Conservation (phyloP, 768 basidiomycete genomes). For the Imleria badia region DNA sequence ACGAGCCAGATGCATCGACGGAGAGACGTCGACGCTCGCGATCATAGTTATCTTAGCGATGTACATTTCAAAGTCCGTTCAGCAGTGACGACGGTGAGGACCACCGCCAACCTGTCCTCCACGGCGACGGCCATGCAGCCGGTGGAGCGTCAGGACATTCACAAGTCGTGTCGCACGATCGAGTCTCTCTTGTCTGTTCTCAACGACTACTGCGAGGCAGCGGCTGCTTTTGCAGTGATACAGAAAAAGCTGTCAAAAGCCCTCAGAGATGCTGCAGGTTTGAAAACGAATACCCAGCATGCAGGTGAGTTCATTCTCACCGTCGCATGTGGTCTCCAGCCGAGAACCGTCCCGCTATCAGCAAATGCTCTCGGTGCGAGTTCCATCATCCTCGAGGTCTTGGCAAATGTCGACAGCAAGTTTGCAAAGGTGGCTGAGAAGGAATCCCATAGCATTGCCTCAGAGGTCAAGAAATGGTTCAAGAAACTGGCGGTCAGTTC, state of each 20-base stretch:
- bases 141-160: slow-evolving; percentile 68
- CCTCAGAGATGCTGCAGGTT: slow-evolving; percentile 58
- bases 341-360: slow-evolving; percentile 26
- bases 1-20: background rate
- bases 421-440: slow-evolving; percentile 74
- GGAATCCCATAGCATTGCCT: slow-evolving; percentile 63
- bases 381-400: slow-evolving; percentile 64
- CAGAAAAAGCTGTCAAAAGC: slow-evolving; percentile 79
- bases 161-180: slow-evolving; percentile 78
- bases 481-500: slow-evolving; percentile 71
- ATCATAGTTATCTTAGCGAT: slow-evolving; percentile 9
- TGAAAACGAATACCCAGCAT: slow-evolving; percentile 60
- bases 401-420: slow-evolving; percentile 70
- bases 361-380: slow-evolving; percentile 67
- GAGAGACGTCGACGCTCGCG: slow-evolving; percentile 21
- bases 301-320: slow-evolving; percentile 48
- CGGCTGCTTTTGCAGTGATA: slow-evolving; percentile 54
- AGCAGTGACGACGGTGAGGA: background rate
- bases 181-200: slow-evolving; percentile 65
- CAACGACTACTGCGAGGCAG: slow-evolving; percentile 75
- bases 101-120: slow-evolving; percentile 13
- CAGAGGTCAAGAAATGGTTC: slow-evolving; percentile 83
- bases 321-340: background rate
- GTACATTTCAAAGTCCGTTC: slow-evolving; percentile 25
- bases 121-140: slow-evolving; percentile 26